These are phyloP conservation scores for Carex arenaria DNA, from an alignment of 202 grass and related monocot species.

Conservation along the genomic window DNA sequence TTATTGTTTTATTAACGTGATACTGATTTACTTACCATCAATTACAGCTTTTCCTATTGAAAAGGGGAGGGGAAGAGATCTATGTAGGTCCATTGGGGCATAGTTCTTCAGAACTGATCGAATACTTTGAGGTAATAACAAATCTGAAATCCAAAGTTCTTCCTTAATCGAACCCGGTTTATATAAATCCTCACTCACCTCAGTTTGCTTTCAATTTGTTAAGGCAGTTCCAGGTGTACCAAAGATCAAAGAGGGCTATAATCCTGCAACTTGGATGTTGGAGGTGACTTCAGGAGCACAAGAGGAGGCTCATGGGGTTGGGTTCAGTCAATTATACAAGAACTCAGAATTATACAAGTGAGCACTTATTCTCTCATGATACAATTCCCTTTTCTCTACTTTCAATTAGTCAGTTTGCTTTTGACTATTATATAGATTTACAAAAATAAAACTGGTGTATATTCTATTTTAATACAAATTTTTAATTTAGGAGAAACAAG, in stretches of 20 bases:
- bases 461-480: neutral
- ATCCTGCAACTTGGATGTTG: conserved; percentile 67
- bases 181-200: neutral
- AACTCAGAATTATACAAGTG: conserved; percentile 67
- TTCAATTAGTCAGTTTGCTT: too few species aligned
- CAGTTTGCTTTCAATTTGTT: neutral
- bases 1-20: neutral
- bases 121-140: conserved; percentile 76
- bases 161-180: neutral
- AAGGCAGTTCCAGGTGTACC: conserved; percentile 12
- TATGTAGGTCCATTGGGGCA: conserved; percentile 82
- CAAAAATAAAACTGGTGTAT: neutral
- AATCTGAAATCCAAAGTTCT: neutral
- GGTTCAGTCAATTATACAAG: conserved; percentile 57
- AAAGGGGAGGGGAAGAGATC: conserved; percentile 94
- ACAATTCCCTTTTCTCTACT: neutral
- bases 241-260: conserved; percentile 72
- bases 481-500: conserved; percentile 59
- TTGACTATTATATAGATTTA: neutral
- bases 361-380: conserved; percentile 13
- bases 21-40: conserved; percentile 19
- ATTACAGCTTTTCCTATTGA: conserved; percentile 82
- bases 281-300: conserved; percentile 57
- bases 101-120: conserved; percentile 70
- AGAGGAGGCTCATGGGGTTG: conserved; percentile 55